Evolutionary conservation across 176 grass and related monocot genomes (phyloP), one percentile per base, ranked within the genome.

Genomic region (Chrysopogon serrulatus): DNA sequence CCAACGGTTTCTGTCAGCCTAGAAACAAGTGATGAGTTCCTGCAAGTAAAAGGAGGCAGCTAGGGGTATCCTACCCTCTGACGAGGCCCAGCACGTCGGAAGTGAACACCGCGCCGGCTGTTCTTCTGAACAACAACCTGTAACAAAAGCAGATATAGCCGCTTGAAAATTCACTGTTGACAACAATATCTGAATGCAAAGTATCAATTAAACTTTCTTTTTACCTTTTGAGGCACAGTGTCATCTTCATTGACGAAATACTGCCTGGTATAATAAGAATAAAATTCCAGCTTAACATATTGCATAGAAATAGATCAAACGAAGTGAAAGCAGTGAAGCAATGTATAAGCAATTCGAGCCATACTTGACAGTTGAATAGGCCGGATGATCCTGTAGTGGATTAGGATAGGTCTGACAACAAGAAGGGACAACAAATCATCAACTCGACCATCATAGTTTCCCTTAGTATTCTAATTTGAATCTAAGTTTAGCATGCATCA

Each of bases 351-450:
- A 78, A 86, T 40, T 19, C 32, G 36, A 64, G 66, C 27, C 88
- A 74, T 94, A 99, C 96, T 89, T 99, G 77, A 99, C 96, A 47
- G 87, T 87, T 90, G 88, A 90, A 88, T 99, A 99, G 35, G 96
- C 93, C 4, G 96, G 90, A 84, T 99, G 93, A 24, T 99, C 92
- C 76, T 88, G 87, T n/a, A 99, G 43, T 48, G 96, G 96, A 80
- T 99, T 99, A 16, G 88, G 90, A 85, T 90, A 94, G n/a, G 86
- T 83, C 96, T 99, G 93, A 60, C 48, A 90, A 57, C 47, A 82
- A 72, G 45, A 79, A 80, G 33, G 71, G 47, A 74, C 17, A 85
- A 45, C 21, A 71, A 68, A 66, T 34, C 63, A 77, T 84, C 78
- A 91, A 87, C 47, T 84, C 30, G 27, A 79, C 51, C 53, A 77